Evolutionary conservation across 805 yeast species (phyloP).

Genomic region (Nakazawaea siamensis): DNA sequence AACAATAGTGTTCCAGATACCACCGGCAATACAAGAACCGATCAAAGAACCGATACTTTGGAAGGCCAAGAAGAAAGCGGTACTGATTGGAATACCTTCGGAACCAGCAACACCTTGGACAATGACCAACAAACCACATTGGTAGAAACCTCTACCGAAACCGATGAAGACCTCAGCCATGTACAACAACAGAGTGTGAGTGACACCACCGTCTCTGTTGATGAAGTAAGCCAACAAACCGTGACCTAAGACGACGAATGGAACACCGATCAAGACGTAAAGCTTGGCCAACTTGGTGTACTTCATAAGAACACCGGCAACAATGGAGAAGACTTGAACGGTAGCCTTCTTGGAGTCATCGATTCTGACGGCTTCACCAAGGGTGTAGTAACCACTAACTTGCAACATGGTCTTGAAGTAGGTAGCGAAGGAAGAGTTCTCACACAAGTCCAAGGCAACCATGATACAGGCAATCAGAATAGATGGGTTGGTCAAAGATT

Average conservation of each 20-base stretch:
- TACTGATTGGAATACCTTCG: conserved; percentile 22
- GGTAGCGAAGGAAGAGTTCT: conserved; percentile 18
- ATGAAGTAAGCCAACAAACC: conserved; percentile 19
- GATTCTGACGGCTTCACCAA: conserved; percentile 22
- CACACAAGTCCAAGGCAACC: conserved; percentile 18
- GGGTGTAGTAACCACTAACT: conserved; percentile 21
- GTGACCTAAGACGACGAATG: conserved; percentile 18
- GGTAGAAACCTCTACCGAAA: conserved; percentile 20
- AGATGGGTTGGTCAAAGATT: conserved; percentile 15
- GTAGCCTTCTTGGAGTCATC: conserved; percentile 22
- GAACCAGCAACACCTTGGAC: conserved; percentile 21
- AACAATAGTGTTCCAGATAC: conserved; percentile 20
- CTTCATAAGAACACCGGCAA: conserved; percentile 21
- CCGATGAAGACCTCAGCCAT: conserved; percentile 20
- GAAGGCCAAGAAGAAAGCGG: conserved; percentile 22
- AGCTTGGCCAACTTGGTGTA: conserved; percentile 21
- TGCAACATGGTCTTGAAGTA: conserved; percentile 20
- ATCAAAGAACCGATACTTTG: conserved; percentile 20
- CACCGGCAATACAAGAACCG: conserved; percentile 21
- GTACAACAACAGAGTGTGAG: conserved; percentile 13
- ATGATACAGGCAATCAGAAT: conserved; percentile 12
- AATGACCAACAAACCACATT: conserved; percentile 17
- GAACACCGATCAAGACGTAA: conserved; percentile 16
- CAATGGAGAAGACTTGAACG: conserved; percentile 18
- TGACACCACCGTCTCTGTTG: conserved; percentile 12